Evolutionary conservation across 306 rosid genomes (phyloP), one percentile per base, ranked within the genome.

Genomic region (Prunus mongolica): DNA sequence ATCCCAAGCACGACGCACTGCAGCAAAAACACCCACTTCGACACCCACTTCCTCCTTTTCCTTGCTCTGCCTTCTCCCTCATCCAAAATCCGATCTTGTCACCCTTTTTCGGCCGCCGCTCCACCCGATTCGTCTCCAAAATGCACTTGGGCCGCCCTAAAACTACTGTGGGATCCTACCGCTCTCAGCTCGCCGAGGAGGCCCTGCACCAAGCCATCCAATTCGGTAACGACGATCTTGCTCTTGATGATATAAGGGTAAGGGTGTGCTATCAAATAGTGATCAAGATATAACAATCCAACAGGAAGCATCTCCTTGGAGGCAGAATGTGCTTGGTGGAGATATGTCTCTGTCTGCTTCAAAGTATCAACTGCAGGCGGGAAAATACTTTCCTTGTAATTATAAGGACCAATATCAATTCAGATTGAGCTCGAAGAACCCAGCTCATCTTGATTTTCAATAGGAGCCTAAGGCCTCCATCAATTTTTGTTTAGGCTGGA

Each of bases 101-200:
- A 78, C 88, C 2, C 82, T 52, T 95, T 95, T 62, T 88, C 98
- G 0, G 97, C 62, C 88, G 95, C 67, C 93, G 91, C 11, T 89
- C 97, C 10, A 95, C 94, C 74, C 86, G 96, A 56, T 83, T 78
- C 18, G 91, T 88, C 41, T 93, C 97, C 9, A 95, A 92, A 83
- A 84, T 89, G 88, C 93, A 90, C 80, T 75, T 81, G 14, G 96
- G 95, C 12, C 83, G 91, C 47, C 93, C 91, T 16, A 88, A 89
- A 64, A 46, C 85, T 47, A 77, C 78, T 30, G 74, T 80, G 4
- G 88, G 89, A 67, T 80, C 84, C 19, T 84, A 82, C 67, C 96
- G 90, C 78, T 72, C 87, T 3, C 55, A 84, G 52, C 57, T 78
- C 3, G 96, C 97, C 0, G 96, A 89, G 73, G 97, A 95, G 82